Base-by-base conservation (phyloP, 1,284 basidiomycete species). In the Cutaneotrichosporon mucoides region DNA sequence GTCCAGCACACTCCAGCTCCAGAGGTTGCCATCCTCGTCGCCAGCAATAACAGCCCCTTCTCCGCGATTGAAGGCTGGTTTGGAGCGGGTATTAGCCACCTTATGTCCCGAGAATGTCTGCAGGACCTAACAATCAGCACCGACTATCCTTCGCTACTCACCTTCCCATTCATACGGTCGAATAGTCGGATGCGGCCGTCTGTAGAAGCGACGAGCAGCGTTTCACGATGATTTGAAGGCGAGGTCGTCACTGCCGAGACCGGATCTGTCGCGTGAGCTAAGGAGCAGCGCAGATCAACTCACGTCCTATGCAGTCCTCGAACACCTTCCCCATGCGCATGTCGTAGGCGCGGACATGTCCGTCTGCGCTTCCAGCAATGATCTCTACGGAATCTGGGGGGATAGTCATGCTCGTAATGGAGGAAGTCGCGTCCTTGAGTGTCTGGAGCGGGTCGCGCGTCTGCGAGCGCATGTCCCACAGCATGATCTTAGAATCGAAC, bases 1-100 rank as follows among this genome's bases (percentile, higher is more conserved):
- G 73, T 92, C 88, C 35, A 96, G 83, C 56, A 97, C 80, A 71
- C 95, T 92, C 94, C 95, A 99, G 42, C 85, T 86, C 88, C 90
- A 93, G 5, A 99, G 79, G 59, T 79, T 79, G 0, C 96, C 96
- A 4, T 87, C 83, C 74, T 97, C 94, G 73, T 98, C 96, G 5
- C 95, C 95, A 45, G 85, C 87, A 3, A 97, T 73, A 3, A 98
- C 86, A 13, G 79, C 85, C 0, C 88, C 88, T 75, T 98, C 95
- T 1, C 83, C 87, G 63, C 88, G 84, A 6, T 88, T 88, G 68
- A 98, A 91, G 60, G 85, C 86, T n/a, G 88, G 86, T 16, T 87
- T 86, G 7, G 66, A 57, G 6, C 53, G 35, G 12, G 53, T 45
- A 5, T 15, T 16, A 3, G 24, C 13, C 4, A 65, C 64, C 9